Evolutionary conservation across 257 asterid species (phyloP).

Genomic region (Catharanthus roseus): DNA sequence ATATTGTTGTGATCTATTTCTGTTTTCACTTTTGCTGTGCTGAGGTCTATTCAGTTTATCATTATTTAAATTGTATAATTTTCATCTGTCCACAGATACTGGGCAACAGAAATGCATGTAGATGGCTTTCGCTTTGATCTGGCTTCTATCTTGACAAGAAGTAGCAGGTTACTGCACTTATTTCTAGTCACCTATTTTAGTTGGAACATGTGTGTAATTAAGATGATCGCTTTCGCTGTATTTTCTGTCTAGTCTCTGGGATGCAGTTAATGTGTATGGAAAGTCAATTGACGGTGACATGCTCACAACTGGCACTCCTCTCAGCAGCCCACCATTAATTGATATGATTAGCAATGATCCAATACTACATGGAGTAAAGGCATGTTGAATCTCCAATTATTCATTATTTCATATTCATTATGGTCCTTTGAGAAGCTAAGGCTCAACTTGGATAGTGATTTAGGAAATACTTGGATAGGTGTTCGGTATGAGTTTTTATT

Average conservation of each 20-base stretch:
- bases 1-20: neutral
- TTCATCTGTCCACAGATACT: constrained; percentile 62
- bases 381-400: constrained; percentile 18
- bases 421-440: neutral
- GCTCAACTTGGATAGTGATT: too few species aligned
- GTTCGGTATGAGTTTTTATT: too few species aligned
- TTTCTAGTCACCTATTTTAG: constrained; percentile 10
- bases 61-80: constrained; percentile 5
- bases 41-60: neutral
- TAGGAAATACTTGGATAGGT: too few species aligned
- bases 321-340: constrained; percentile 71
- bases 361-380: constrained; percentile 84
- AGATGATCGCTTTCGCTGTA: constrained; percentile 10
- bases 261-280: constrained; percentile 77
- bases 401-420: neutral
- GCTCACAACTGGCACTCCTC: constrained; percentile 85
- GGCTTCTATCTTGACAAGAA: constrained; percentile 92
- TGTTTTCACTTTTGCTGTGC: neutral
- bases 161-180: constrained; percentile 61
- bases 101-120: constrained; percentile 94
- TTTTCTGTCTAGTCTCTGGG: constrained; percentile 62
- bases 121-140: constrained; percentile 99
- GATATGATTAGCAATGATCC: constrained; percentile 98
- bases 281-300: constrained; percentile 55
- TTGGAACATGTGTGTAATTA: constrained; percentile 10